Conservation (phyloP, 768 basidiomycete species). For the Mycena rebaudengoi region DNA sequence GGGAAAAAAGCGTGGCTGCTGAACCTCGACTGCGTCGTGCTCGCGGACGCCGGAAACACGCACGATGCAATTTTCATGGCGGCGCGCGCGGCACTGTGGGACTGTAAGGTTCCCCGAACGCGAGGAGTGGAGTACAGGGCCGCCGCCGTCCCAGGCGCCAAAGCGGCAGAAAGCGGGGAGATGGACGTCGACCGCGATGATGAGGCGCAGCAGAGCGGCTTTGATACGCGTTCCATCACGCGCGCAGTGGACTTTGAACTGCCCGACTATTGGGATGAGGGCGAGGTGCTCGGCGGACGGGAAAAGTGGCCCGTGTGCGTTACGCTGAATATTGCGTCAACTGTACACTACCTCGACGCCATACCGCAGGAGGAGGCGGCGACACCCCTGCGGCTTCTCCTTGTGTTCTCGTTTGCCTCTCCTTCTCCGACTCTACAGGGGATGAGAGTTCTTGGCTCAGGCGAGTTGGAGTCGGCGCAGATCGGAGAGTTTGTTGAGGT, state of each 20-base stretch:
- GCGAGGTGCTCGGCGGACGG: conserved; percentile 67
- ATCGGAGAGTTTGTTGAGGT: conserved; percentile 67
- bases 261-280: conserved; percentile 89
- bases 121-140: conserved; percentile 74
- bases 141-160: conserved; percentile 26
- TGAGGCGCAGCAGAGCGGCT: conserved; percentile 51
- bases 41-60: conserved; percentile 78
- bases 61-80: conserved; percentile 84
- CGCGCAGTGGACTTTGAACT: conserved; percentile 85
- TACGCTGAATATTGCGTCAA: conserved; percentile 75
- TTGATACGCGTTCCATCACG: conserved; percentile 62
- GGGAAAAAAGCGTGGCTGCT: conserved; percentile 79
- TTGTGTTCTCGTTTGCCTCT: conserved; percentile 69
- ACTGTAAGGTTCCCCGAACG: conserved; percentile 82
- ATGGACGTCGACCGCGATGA: conserved; percentile 65
- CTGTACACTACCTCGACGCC: conserved; percentile 76
- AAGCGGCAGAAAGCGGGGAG: conserved; percentile 40
- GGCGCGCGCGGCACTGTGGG: conserved; percentile 81
- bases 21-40: conserved; percentile 76
- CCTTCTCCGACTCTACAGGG: conserved; percentile 60
- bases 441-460: conserved; percentile 70
- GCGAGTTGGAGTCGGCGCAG: conserved; percentile 59
- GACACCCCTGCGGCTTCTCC: conserved; percentile 64
- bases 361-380: conserved; percentile 76
- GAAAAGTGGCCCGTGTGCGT: conserved; percentile 80